A percentile compares a stretch with the other conserved stretches of the same genome.
Evolutionary conservation across 192 early-diverging fungal genomes (phyloP).

Genomic region (Backusella tuberculispora): DNA sequence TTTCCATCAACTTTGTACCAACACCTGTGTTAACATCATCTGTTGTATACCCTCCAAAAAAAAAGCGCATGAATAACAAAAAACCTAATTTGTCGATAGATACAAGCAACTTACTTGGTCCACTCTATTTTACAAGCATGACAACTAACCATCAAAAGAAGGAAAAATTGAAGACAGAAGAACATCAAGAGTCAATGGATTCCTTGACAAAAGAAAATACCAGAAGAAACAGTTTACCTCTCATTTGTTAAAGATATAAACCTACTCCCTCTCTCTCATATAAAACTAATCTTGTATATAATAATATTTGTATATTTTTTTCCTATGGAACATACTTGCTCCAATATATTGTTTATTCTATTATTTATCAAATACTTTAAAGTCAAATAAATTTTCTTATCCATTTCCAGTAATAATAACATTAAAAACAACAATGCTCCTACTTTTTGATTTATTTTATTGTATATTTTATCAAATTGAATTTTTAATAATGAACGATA

Average conservation of each 20-base stretch:
- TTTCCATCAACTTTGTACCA: constrained; percentile 23
- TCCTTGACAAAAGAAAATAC: constrained; percentile 26
- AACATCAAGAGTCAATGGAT: constrained; percentile 2
- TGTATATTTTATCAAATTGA: too few relatives aligned
- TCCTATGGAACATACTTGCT: not conserved
- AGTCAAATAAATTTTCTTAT: not conserved
- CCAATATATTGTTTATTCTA: not conserved
- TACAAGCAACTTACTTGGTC: constrained; percentile 30
- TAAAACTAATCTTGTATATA: not conserved
- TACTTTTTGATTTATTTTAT: not conserved
- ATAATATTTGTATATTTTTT: not conserved
- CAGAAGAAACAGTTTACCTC: constrained; percentile 27
- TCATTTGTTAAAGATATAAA: not conserved
- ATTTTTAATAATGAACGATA: too few relatives aligned
- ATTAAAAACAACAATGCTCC: not conserved
- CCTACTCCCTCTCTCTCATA: not conserved
- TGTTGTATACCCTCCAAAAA: not conserved
- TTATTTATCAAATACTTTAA: not conserved
- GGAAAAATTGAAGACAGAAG: not conserved
- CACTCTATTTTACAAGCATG: constrained; percentile 32
- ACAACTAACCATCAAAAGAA: constrained; percentile 37
- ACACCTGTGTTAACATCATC: not conserved
- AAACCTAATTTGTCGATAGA: constrained; percentile 32
- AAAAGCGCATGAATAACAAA: constrained; percentile 16
- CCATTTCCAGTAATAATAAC: not conserved